phyloP scores from a whole-genome alignment of 106 monocot species.

The Dendrobium chrysotoxum region DNA sequence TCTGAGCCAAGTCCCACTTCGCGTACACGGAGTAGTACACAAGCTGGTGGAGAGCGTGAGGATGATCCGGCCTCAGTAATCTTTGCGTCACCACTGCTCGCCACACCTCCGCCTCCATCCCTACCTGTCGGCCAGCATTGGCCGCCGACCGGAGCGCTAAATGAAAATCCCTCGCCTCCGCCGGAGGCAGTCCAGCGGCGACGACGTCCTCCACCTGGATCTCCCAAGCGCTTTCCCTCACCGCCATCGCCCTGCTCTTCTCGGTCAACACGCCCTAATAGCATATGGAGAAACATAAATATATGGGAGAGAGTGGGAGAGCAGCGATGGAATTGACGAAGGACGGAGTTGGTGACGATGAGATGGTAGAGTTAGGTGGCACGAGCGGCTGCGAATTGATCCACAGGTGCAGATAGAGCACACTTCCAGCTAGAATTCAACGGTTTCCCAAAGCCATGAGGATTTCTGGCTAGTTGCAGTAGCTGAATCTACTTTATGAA shows the following conservation, averaged over 20 bases:
- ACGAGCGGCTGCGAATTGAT: not conserved
- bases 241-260: not conserved
- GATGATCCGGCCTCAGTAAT: conserved; percentile 55
- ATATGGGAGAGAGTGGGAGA: not conserved
- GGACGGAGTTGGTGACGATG: not conserved
- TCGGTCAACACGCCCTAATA: not conserved
- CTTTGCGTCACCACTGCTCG: conserved; percentile 20
- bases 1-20: conserved; percentile 40
- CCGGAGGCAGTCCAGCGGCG: conserved; percentile 29
- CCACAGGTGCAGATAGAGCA: not conserved
- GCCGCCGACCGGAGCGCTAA: conserved; percentile 21
- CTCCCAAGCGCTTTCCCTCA: conserved; percentile 35
- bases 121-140: not conserved
- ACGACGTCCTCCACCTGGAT: conserved; percentile 43
- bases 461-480: too few species aligned
- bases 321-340: not conserved
- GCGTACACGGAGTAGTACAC: conserved; percentile 78
- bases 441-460: too few species aligned
- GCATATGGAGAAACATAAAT: not conserved
- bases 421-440: not conserved
- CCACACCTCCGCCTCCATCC: conserved; percentile 47
- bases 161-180: conserved; percentile 32
- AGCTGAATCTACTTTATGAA: too few species aligned
- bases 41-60: conserved; percentile 78
- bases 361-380: not conserved